Evolutionary conservation across 805 yeast species (phyloP).

Genomic region (Lipomyces kockii): DNA sequence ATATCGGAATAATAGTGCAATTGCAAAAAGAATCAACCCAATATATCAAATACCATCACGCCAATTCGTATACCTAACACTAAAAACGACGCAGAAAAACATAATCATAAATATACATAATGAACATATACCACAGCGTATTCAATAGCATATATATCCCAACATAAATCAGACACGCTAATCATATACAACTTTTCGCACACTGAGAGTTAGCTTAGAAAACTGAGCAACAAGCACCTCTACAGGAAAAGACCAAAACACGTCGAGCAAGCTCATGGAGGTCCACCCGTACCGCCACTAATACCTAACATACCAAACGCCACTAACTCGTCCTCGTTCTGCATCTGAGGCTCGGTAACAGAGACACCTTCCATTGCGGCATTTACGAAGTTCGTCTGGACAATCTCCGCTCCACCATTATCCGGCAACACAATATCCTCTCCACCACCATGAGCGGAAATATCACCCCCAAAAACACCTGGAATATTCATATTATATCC

Average conservation of each 20-base stretch:
- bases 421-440: slow-evolving; percentile 4
- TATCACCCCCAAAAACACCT: background rate
- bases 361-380: background rate
- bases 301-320: slow-evolving; percentile 17
- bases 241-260: background rate
- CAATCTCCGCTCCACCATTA: background rate
- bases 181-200: background rate
- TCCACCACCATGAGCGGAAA: background rate
- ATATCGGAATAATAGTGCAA: background rate
- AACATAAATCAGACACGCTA: background rate
- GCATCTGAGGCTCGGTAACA: background rate
- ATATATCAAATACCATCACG: background rate
- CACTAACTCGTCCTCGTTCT: slow-evolving; percentile 12
- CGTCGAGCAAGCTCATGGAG: background rate
- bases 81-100: background rate
- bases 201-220: background rate
- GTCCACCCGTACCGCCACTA: slow-evolving; percentile 5
- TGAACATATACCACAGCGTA: background rate
- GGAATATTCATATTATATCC: background rate
- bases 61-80: slow-evolving; percentile 1
- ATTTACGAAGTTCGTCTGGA: slow-evolving; percentile 12
- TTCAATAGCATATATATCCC: background rate
- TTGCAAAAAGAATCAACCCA: background rate
- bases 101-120: background rate
- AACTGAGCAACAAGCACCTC: background rate